These are phyloP conservation scores for Grifola frondosa DNA, from an alignment of 1,284 basidiomycete genomes.

Conservation along the genomic window DNA sequence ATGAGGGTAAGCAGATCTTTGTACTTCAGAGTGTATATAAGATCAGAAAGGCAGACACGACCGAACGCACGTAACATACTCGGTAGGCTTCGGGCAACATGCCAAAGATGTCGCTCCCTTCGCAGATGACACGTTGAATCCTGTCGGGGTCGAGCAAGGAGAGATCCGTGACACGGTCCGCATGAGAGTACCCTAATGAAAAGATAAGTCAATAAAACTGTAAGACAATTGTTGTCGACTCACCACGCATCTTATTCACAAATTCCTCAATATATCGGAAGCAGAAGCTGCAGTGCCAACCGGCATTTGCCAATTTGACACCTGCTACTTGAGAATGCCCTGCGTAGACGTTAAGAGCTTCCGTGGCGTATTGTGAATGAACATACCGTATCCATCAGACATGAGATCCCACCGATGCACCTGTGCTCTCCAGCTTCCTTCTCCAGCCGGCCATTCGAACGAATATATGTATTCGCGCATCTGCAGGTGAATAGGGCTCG, in stretches of 20 bases:
- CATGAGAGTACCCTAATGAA: slow-evolving; percentile 55
- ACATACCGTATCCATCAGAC: too few species aligned
- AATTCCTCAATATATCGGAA: slow-evolving; percentile 63
- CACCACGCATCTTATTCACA: slow-evolving; percentile 53
- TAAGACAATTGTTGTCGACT: background rate
- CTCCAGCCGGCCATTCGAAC: slow-evolving; percentile 21
- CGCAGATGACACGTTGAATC: slow-evolving; percentile 62
- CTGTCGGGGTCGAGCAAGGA: slow-evolving; percentile 48
- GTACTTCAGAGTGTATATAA: slow-evolving; percentile 36
- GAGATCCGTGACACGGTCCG: slow-evolving; percentile 60
- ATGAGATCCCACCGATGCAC: slow-evolving; percentile 55
- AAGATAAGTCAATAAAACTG: background rate
- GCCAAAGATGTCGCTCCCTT: slow-evolving; percentile 62
- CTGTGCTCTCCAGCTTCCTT: slow-evolving; percentile 48
- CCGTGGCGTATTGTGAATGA: too few species aligned
- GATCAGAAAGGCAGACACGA: slow-evolving; percentile 15
- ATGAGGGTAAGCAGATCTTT: slow-evolving; percentile 51
- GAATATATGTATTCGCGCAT: slow-evolving; percentile 68
- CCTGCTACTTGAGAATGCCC: slow-evolving; percentile 59
- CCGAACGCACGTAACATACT: slow-evolving; percentile 27
- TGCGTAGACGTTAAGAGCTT: too few species aligned
- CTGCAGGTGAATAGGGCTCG: slow-evolving; percentile 58
- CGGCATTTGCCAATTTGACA: slow-evolving; percentile 58
- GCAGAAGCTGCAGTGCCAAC: slow-evolving; percentile 64
- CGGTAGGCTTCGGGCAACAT: slow-evolving; percentile 67